These are phyloP conservation scores for Yamadazyma diospyri DNA, from an alignment of 1,139 yeast species.

Conservation along the genomic window DNA sequence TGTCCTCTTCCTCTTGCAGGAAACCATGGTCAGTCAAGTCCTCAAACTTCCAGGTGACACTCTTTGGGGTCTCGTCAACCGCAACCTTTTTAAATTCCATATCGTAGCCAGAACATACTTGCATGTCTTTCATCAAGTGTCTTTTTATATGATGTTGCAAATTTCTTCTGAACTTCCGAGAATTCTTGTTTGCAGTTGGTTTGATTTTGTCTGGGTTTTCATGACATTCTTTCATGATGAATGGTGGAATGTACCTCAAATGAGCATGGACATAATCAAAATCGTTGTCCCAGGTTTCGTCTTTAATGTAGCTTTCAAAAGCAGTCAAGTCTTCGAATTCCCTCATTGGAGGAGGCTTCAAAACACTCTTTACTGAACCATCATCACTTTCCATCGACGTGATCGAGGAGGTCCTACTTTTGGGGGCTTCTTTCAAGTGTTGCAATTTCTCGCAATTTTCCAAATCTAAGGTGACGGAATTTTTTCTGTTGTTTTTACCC, in stretches of 20 bases:
- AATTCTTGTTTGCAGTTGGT: slow-evolving; percentile 68
- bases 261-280: slow-evolving; percentile 67
- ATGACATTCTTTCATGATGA: slow-evolving; percentile 62
- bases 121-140: slow-evolving; percentile 66
- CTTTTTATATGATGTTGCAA: slow-evolving; percentile 72
- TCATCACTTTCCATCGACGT: slow-evolving; percentile 35
- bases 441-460: slow-evolving; percentile 38
- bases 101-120: slow-evolving; percentile 55
- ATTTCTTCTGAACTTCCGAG: slow-evolving; percentile 69
- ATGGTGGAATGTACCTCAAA: slow-evolving; percentile 68
- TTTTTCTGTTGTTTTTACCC: slow-evolving; percentile 27
- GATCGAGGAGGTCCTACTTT: slow-evolving; percentile 28
- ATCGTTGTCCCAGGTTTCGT: slow-evolving; percentile 75
- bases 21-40: slow-evolving; percentile 56
- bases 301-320: slow-evolving; percentile 63
- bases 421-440: slow-evolving; percentile 40
- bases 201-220: slow-evolving; percentile 70
- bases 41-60: slow-evolving; percentile 50
- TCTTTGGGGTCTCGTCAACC: slow-evolving; percentile 43
- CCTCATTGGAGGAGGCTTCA: slow-evolving; percentile 40
- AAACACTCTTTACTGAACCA: slow-evolving; percentile 27
- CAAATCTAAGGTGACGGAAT: slow-evolving; percentile 26
- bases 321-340: slow-evolving; percentile 62
- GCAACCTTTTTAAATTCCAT: slow-evolving; percentile 52
- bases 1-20: slow-evolving; percentile 41